Evolutionary conservation across 805 yeast genomes (phyloP).

Genomic region (Lachancea lanzarotensis): DNA sequence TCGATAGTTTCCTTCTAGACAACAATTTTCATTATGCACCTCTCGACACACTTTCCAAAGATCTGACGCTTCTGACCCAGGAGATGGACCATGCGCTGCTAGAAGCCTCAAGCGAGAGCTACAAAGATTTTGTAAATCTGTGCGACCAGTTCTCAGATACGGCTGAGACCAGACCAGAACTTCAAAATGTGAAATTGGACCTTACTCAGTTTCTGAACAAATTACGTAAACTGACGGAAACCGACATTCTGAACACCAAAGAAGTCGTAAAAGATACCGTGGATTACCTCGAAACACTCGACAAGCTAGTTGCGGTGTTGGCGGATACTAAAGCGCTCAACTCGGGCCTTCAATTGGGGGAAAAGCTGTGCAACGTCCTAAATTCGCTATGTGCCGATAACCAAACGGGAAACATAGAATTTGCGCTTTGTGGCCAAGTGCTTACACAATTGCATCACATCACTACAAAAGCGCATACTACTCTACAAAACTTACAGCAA

Average conservation of each 20-base stretch:
- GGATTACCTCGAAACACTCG: conserved; percentile 24
- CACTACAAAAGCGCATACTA: not conserved
- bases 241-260: conserved; percentile 20
- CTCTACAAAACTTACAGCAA: conserved; percentile 1
- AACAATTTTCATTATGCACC: conserved; percentile 31
- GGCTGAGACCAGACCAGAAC: conserved; percentile 18
- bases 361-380: conserved; percentile 20
- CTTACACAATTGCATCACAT: not conserved
- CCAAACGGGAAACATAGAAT: not conserved
- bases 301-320: conserved; percentile 17
- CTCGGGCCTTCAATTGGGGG: conserved; percentile 14
- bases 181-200: conserved; percentile 21
- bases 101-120: conserved; percentile 22
- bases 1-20: conserved; percentile 25
- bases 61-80: conserved; percentile 20
- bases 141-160: conserved; percentile 21
- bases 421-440: conserved; percentile 3
- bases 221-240: conserved; percentile 17
- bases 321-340: conserved; percentile 16
- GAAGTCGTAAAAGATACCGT: conserved; percentile 22
- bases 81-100: conserved; percentile 22
- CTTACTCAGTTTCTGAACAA: conserved; percentile 19
- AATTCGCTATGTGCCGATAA: conserved; percentile 23
- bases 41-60: conserved; percentile 26
- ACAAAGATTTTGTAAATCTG: conserved; percentile 23